Evolutionary conservation across 2,329 filamentous ascomycete species (phyloP).

Genomic region (Neoscytalidium dimidiatum): DNA sequence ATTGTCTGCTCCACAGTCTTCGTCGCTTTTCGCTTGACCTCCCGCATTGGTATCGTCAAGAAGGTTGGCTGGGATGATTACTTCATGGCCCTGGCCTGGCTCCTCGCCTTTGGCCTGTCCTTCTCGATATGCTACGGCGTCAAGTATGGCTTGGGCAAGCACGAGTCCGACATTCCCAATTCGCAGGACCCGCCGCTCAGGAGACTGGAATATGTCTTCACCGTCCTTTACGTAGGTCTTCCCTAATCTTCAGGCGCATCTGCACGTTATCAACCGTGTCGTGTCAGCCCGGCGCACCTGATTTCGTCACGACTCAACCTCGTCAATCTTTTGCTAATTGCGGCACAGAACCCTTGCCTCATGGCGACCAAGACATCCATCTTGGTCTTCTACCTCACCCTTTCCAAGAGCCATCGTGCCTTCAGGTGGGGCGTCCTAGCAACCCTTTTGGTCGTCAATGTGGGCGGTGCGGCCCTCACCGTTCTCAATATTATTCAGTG

Average conservation of each 20-base stretch:
- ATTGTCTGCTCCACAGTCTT: slow-evolving; percentile 72
- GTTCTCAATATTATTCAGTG: slow-evolving; percentile 90
- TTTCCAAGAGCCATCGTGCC: slow-evolving; percentile 76
- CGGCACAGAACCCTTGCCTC: slow-evolving; percentile 74
- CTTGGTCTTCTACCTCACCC: slow-evolving; percentile 82
- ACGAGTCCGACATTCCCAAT: slow-evolving; percentile 61
- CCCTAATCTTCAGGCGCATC: slow-evolving; percentile 21
- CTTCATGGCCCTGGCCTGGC: slow-evolving; percentile 78
- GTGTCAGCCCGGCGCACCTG: background rate
- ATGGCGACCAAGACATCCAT: slow-evolving; percentile 95
- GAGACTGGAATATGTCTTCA: slow-evolving; percentile 60
- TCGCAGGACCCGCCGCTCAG: slow-evolving; percentile 57
- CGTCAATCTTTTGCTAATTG: slow-evolving; percentile 12
- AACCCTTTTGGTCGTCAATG: slow-evolving; percentile 75
- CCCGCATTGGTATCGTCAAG: slow-evolving; percentile 71
- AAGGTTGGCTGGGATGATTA: slow-evolving; percentile 76
- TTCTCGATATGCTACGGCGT: slow-evolving; percentile 67
- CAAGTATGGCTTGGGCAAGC: slow-evolving; percentile 66
- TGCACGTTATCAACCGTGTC: slow-evolving; percentile 9
- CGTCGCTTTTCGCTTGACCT: slow-evolving; percentile 72
- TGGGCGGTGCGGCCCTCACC: slow-evolving; percentile 76
- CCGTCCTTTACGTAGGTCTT: slow-evolving; percentile 57
- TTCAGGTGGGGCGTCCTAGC: slow-evolving; percentile 81
- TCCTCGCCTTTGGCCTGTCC: slow-evolving; percentile 67
- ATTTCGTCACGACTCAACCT: slow-evolving; percentile 2